phyloP scores from a whole-genome alignment of 2,329 filamentous ascomycete genomes.

The Thielaviopsis musarum region DNA sequence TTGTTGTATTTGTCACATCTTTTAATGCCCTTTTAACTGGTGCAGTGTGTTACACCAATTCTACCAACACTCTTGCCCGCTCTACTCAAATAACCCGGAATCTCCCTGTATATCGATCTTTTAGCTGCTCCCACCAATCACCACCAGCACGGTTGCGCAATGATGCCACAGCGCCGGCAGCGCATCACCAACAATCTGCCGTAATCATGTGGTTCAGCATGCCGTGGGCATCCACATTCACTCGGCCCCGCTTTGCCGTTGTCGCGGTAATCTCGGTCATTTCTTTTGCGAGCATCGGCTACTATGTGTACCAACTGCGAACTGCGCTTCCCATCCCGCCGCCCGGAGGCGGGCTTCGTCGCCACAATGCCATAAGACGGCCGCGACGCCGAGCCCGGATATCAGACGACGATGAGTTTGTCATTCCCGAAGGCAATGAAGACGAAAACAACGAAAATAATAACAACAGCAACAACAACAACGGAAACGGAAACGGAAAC shows the following conservation, averaged over 20 bases:
- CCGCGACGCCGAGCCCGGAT: conserved; percentile 18
- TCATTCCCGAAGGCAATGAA: neutral
- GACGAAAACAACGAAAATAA: neutral
- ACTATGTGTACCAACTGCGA: conserved; percentile 22
- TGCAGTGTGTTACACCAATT: neutral
- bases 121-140: neutral
- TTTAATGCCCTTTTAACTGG: neutral
- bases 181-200: conserved; percentile 1
- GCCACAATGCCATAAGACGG: conserved; percentile 51
- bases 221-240: conserved; percentile 35
- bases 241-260: conserved; percentile 37
- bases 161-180: conserved; percentile 7
- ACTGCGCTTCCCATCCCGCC: conserved; percentile 12
- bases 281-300: conserved; percentile 39
- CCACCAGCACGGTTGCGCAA: neutral
- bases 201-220: conserved; percentile 29
- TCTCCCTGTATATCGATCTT: neutral
- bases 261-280: conserved; percentile 34
- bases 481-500: conserved; percentile 20
- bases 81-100: neutral
- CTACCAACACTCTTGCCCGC: neutral
- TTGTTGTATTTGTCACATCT: neutral
- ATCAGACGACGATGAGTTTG: conserved; percentile 3
- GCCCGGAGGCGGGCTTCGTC: conserved; percentile 28
- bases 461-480: conserved; percentile 18